These are phyloP conservation scores for Neurospora sp. DNA, from an alignment of 2,329 filamentous ascomycete genomes.

Conservation along the genomic window DNA sequence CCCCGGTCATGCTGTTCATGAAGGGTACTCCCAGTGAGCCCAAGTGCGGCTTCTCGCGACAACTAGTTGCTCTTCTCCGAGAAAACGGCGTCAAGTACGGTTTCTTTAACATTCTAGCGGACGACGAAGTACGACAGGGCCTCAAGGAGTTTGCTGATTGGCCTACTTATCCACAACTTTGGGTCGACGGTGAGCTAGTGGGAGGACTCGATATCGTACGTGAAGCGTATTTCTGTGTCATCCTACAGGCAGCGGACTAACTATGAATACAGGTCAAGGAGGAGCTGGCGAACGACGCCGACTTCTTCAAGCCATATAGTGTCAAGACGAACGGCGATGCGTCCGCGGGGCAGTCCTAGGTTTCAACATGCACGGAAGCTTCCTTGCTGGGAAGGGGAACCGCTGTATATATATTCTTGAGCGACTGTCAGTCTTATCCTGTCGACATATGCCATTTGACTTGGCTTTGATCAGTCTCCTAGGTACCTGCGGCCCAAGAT, in stretches of 20 bases:
- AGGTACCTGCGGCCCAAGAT: background rate
- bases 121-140: slow-evolving; percentile 93
- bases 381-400: slow-evolving; percentile 45
- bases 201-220: slow-evolving; percentile 93
- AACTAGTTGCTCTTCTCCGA: slow-evolving; percentile 75
- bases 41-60: slow-evolving; percentile 90
- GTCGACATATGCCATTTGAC: background rate
- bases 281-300: slow-evolving; percentile 71
- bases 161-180: slow-evolving; percentile 95
- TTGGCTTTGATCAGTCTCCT: background rate
- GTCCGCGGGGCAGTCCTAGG: slow-evolving; percentile 28
- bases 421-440: background rate
- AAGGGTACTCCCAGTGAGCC: slow-evolving; percentile 95
- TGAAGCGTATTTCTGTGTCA: slow-evolving; percentile 11
- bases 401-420: background rate
- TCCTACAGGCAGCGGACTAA: slow-evolving; percentile 6
- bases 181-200: slow-evolving; percentile 81
- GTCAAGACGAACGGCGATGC: slow-evolving; percentile 35
- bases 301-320: slow-evolving; percentile 71
- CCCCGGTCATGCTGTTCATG: slow-evolving; percentile 99
- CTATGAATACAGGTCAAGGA: slow-evolving; percentile 65
- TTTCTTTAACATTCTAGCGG: slow-evolving; percentile 97
- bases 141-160: slow-evolving; percentile 97
- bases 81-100: slow-evolving; percentile 92
- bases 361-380: slow-evolving; percentile 44